phyloP scores from a whole-genome alignment of 1,284 basidiomycete genomes.

The Rugosomyces carneus region DNA sequence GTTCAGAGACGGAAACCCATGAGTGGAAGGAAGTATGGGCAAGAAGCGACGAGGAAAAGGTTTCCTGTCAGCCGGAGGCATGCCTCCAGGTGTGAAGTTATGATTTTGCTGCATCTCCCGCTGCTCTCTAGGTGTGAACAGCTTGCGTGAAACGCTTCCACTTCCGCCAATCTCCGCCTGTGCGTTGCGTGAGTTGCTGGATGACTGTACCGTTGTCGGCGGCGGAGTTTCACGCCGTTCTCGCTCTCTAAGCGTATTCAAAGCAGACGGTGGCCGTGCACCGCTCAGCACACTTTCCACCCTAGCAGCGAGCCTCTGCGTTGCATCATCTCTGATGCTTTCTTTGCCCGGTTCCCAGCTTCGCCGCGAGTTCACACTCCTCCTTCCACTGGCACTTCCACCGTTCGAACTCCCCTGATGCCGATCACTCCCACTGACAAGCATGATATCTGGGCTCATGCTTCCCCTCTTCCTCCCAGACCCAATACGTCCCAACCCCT shows the following conservation, averaged over 20 bases:
- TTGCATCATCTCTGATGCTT: slow-evolving; percentile 27
- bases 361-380: slow-evolving; percentile 47
- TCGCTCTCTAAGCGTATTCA: slow-evolving; percentile 19
- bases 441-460: slow-evolving; percentile 30
- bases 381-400: slow-evolving; percentile 38
- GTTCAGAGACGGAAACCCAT: not conserved
- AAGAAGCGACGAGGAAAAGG: not conserved
- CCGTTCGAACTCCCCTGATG: slow-evolving; percentile 13
- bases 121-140: slow-evolving; percentile 50
- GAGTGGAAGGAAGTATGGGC: not conserved
- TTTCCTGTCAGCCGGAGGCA: slow-evolving; percentile 16
- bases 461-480: slow-evolving; percentile 20
- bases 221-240: slow-evolving; percentile 26
- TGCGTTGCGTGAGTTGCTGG: slow-evolving; percentile 13
- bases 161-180: slow-evolving; percentile 13
- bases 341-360: slow-evolving; percentile 46
- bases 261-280: slow-evolving; percentile 24
- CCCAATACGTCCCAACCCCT: slow-evolving; percentile 22
- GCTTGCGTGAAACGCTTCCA: slow-evolving; percentile 31
- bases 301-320: slow-evolving; percentile 27
- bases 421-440: slow-evolving; percentile 4
- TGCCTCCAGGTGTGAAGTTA: slow-evolving; percentile 8
- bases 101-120: slow-evolving; percentile 30
- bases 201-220: slow-evolving; percentile 16
- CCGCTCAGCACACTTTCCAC: slow-evolving; percentile 24